Evolutionary conservation across 331 rosid species (phyloP).

Genomic region (Quercus lobata): DNA sequence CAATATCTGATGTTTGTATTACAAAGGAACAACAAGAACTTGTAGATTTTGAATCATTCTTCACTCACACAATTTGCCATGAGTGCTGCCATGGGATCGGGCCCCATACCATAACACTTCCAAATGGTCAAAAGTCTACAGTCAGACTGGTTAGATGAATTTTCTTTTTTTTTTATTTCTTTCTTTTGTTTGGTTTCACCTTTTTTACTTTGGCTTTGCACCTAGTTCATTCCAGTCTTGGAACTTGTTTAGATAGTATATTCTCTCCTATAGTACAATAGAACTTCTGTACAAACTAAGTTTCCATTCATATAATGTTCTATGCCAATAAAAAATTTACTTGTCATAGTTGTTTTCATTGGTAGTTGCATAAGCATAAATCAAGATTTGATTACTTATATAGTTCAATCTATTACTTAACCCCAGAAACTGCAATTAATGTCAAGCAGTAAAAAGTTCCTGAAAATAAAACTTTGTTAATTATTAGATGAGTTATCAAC

Average conservation of each 20-base stretch:
- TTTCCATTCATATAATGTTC: background rate
- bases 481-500: too few relatives aligned
- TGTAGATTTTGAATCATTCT: constrained; percentile 92
- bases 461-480: background rate
- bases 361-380: background rate
- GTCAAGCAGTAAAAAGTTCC: background rate
- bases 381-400: background rate
- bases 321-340: too few relatives aligned
- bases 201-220: background rate
- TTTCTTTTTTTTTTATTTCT: constrained; percentile 1
- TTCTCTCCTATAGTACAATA: background rate
- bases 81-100: constrained; percentile 99
- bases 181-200: background rate
- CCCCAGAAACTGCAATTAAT: background rate
- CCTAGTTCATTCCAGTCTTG: background rate
- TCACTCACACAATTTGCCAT: constrained; percentile 91
- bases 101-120: constrained; percentile 89
- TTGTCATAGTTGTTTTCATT: background rate
- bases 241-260: background rate
- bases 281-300: background rate
- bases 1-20: constrained; percentile 75
- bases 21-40: constrained; percentile 62
- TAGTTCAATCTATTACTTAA: background rate
- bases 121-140: constrained; percentile 80
- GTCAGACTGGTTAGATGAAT: constrained; percentile 70